Percentiles rank a stretch among this genome's conserved stretches.
phyloP scores from a whole-genome alignment of 371 early-diverging fungal species.

The Rhizopus delemar region DNA sequence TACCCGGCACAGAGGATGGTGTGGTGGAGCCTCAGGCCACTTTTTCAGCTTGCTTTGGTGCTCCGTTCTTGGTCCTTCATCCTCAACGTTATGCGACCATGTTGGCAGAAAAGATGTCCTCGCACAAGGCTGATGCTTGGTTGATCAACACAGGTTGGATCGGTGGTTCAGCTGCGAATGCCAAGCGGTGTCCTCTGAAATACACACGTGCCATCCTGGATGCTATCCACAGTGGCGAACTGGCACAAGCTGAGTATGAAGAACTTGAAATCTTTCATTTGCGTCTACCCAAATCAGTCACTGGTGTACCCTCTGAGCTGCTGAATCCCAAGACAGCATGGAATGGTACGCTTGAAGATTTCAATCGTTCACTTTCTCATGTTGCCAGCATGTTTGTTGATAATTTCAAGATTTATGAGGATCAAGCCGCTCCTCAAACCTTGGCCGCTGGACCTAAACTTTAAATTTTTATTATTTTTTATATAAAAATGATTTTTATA shows the following conservation, averaged over 20 bases:
- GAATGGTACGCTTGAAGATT: constrained; percentile 71
- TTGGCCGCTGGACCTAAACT: constrained; percentile 74
- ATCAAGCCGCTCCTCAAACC: constrained; percentile 77
- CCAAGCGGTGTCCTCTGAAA: constrained; percentile 92
- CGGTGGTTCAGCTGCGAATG: constrained; percentile 90
- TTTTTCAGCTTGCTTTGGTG: constrained; percentile 95
- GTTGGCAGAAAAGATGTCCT: constrained; percentile 92
- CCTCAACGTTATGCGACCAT: constrained; percentile 96
- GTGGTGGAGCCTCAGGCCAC: constrained; percentile 90
- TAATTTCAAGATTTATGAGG: constrained; percentile 88
- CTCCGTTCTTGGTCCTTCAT: constrained; percentile 97
- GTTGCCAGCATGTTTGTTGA: constrained; percentile 84
- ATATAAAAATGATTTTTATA: not conserved
- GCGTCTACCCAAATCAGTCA: constrained; percentile 74
- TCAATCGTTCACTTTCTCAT: constrained; percentile 64
- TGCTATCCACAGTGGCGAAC: constrained; percentile 92
- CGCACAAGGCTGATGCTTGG: constrained; percentile 92
- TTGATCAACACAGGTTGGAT: constrained; percentile 98
- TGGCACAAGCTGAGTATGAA: constrained; percentile 79
- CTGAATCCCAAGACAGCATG: constrained; percentile 89
- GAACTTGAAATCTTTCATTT: constrained; percentile 85
- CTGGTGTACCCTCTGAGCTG: constrained; percentile 83
- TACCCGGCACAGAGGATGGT: constrained; percentile 97
- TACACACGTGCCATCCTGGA: constrained; percentile 97
- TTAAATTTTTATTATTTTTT: constrained; percentile 12